Evolutionary conservation across 768 basidiomycete genomes (phyloP).

Genomic region (Wakefieldia striispora): DNA sequence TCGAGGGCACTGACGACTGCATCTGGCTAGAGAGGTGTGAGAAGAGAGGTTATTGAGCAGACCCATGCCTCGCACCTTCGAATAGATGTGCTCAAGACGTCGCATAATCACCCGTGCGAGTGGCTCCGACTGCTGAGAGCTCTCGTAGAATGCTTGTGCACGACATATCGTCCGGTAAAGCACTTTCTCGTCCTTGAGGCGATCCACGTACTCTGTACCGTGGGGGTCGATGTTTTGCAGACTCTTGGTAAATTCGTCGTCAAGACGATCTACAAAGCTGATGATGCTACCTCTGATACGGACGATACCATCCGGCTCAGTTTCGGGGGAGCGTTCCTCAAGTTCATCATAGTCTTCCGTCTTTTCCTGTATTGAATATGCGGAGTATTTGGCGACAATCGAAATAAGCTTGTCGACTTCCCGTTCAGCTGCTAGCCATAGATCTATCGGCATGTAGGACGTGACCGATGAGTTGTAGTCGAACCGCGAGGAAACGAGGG

Average conservation of each 20-base stretch:
- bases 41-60: neutral
- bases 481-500: constrained; percentile 91
- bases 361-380: constrained; percentile 83
- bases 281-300: constrained; percentile 94
- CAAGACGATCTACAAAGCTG: constrained; percentile 92
- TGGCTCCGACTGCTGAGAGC: constrained; percentile 70
- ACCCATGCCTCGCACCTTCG: constrained; percentile 60
- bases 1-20: constrained; percentile 90
- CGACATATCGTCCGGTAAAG: constrained; percentile 93
- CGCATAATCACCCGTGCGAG: constrained; percentile 90
- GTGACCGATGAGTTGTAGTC: constrained; percentile 91
- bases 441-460: constrained; percentile 87
- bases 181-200: constrained; percentile 92
- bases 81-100: constrained; percentile 96
- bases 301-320: constrained; percentile 71
- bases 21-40: constrained; percentile 66
- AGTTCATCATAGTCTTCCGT: constrained; percentile 92
- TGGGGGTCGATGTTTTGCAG: constrained; percentile 98
- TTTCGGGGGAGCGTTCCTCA: constrained; percentile 72
- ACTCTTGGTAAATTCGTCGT: constrained; percentile 97
- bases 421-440: constrained; percentile 83
- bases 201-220: constrained; percentile 97
- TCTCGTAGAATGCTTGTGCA: constrained; percentile 90
- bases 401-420: constrained; percentile 89
- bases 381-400: constrained; percentile 65